Percentiles rank a stretch among this genome's conserved stretches.
Conservation (phyloP, 345 rosid genomes). For the Eucalyptus pauciflora region DNA sequence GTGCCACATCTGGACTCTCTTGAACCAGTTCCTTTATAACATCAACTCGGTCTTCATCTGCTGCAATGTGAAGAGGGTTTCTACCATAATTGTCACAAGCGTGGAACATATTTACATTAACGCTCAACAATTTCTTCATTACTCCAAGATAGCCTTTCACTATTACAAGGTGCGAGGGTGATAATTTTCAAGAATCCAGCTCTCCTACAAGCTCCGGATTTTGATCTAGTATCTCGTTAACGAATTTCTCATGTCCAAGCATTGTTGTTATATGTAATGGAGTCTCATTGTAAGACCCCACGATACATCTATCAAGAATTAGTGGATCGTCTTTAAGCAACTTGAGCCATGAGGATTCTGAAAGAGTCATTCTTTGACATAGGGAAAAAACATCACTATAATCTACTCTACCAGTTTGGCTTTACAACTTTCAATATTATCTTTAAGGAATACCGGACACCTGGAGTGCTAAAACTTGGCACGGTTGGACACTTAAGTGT, state of each 20-base stretch:
- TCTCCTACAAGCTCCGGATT: background rate
- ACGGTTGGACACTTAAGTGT: too few species aligned
- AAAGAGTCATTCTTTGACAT: too few species aligned
- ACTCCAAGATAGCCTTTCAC: background rate
- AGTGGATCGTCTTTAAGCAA: rapidly evolving
- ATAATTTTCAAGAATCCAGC: background rate
- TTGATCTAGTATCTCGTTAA: rapidly evolving
- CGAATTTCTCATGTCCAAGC: background rate
- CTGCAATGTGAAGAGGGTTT: background rate
- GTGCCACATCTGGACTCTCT: background rate
- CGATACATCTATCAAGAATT: background rate
- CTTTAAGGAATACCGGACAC: too few species aligned
- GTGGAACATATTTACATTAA: background rate
- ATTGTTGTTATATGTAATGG: background rate
- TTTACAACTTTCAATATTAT: too few species aligned
- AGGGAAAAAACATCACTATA: too few species aligned
- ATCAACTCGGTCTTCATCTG: background rate
- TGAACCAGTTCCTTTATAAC: background rate
- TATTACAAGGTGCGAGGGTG: background rate
- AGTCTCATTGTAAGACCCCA: background rate
- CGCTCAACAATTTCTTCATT: background rate
- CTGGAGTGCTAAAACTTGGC: too few species aligned
- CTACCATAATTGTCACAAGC: background rate
- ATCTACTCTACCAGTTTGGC: too few species aligned
- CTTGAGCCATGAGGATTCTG: background rate